Evolutionary conservation across 179 eudicot species (phyloP).

Genomic region (Corrigiola litoralis): DNA sequence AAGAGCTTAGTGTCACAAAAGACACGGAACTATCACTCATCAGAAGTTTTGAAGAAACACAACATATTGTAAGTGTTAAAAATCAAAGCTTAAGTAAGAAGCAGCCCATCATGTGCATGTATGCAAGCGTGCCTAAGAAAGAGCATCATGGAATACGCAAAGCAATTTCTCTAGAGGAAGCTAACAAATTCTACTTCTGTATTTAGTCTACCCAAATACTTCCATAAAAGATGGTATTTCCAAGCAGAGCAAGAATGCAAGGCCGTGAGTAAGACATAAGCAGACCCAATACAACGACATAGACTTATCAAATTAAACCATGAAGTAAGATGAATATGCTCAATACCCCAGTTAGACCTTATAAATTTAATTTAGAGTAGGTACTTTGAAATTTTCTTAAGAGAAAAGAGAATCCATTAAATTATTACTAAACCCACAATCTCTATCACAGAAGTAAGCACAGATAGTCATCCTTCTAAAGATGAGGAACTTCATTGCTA

Average conservation of each 20-base stretch:
- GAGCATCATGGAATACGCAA: no score
- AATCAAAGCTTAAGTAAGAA: no score
- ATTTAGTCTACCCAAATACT: no score
- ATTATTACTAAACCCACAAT: neutral
- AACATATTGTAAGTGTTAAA: no score
- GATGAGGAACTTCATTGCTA: conserved; percentile 2
- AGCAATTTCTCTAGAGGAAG: neutral
- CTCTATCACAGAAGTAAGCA: neutral
- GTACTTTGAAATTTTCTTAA: neutral
- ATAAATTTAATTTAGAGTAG: neutral
- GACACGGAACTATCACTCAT: no score
- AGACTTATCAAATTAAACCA: neutral
- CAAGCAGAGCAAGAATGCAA: neutral
- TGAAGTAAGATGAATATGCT: neutral
- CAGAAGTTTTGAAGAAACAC: no score
- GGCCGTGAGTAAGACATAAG: neutral
- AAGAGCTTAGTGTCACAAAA: no score
- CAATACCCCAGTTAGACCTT: neutral
- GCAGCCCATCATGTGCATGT: no score
- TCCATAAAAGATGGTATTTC: no score
- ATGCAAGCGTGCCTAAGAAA: no score
- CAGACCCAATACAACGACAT: neutral
- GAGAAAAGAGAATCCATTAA: neutral
- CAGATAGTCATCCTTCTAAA: neutral
- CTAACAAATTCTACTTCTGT: no score